Conservation (phyloP, 2,329 filamentous ascomycete species). For the Diaporthe sp. region DNA sequence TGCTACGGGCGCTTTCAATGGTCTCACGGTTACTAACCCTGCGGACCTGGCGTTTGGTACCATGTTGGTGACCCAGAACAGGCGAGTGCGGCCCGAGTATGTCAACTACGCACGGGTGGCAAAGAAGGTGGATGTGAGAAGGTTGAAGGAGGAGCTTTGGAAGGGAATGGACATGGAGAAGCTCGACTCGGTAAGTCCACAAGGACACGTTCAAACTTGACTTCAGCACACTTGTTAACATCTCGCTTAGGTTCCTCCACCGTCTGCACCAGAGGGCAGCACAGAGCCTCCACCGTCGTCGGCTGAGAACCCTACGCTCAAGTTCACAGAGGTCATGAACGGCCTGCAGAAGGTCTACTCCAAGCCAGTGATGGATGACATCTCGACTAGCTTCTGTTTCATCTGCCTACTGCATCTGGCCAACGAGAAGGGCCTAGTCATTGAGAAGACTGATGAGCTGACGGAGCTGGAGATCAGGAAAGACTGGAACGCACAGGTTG, state of each 20-base stretch:
- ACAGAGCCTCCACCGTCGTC: conserved; percentile 37
- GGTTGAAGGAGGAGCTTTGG: conserved; percentile 78
- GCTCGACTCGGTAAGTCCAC: conserved; percentile 55
- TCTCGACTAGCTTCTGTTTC: conserved; percentile 93
- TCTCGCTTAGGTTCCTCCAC: conserved; percentile 44
- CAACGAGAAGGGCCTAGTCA: conserved; percentile 89
- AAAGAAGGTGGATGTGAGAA: conserved; percentile 77
- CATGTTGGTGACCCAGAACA: conserved; percentile 72
- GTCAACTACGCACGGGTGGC: conserved; percentile 77
- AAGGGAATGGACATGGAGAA: conserved; percentile 70
- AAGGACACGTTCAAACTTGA: neutral
- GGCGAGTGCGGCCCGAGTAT: conserved; percentile 73
- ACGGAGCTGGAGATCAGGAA: conserved; percentile 70
- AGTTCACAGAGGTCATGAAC: conserved; percentile 94
- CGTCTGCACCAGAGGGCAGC: conserved; percentile 45
- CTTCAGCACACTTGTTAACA: neutral
- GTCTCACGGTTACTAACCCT: conserved; percentile 55
- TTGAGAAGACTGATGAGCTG: conserved; percentile 71
- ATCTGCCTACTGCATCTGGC: conserved; percentile 92
- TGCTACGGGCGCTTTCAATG: conserved; percentile 55
- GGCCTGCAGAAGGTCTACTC: conserved; percentile 87
- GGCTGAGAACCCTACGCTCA: conserved; percentile 67
- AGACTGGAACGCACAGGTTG: conserved; percentile 70
- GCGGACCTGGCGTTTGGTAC: conserved; percentile 68
- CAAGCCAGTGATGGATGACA: conserved; percentile 87